Evolutionary conservation across 495 filamentous ascomycete genomes (phyloP).

Genomic region (Jackrogersella multiformis): DNA sequence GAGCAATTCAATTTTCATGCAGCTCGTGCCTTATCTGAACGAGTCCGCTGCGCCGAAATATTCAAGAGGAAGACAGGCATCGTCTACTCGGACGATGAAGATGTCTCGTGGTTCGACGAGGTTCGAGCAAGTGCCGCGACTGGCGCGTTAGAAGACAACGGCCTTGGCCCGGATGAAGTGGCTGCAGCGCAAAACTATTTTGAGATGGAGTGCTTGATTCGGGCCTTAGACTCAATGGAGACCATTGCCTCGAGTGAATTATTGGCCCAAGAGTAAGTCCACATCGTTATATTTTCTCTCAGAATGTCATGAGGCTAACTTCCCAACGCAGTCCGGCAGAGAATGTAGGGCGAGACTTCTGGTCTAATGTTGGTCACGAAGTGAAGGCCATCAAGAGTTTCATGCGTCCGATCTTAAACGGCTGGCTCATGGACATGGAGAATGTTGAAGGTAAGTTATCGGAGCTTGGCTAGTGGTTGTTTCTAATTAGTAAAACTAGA

Average conservation of each 20-base stretch:
- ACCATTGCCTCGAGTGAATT: slow-evolving; percentile 57
- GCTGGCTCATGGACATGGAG: slow-evolving; percentile 53
- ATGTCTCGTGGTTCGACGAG: slow-evolving; percentile 55
- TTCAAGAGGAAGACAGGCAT: slow-evolving; percentile 51
- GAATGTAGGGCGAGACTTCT: slow-evolving; percentile 54
- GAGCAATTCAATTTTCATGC: slow-evolving; percentile 68
- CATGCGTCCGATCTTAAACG: slow-evolving; percentile 57
- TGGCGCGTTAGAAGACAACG: slow-evolving; percentile 49
- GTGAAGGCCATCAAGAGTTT: slow-evolving; percentile 53
- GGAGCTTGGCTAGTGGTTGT: neutral
- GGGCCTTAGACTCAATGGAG: slow-evolving; percentile 72
- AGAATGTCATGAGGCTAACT: slow-evolving; percentile 18
- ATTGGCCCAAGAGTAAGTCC: slow-evolving; percentile 55
- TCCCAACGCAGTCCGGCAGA: slow-evolving; percentile 34
- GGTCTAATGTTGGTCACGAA: slow-evolving; percentile 50
- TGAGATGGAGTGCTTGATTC: slow-evolving; percentile 76
- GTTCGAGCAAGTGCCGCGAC: slow-evolving; percentile 47
- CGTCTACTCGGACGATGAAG: slow-evolving; percentile 43
- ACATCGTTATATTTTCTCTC: neutral
- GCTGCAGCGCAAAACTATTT: slow-evolving; percentile 69
- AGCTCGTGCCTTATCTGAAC: slow-evolving; percentile 67
- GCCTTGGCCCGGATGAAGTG: slow-evolving; percentile 48
- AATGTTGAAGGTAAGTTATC: slow-evolving; percentile 47
- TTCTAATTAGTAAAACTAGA: slow-evolving; percentile 42
- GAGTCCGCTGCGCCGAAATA: slow-evolving; percentile 56